Base-by-base conservation (phyloP, 2,329 filamentous ascomycete genomes). In the Penicillium griseofulvum region DNA sequence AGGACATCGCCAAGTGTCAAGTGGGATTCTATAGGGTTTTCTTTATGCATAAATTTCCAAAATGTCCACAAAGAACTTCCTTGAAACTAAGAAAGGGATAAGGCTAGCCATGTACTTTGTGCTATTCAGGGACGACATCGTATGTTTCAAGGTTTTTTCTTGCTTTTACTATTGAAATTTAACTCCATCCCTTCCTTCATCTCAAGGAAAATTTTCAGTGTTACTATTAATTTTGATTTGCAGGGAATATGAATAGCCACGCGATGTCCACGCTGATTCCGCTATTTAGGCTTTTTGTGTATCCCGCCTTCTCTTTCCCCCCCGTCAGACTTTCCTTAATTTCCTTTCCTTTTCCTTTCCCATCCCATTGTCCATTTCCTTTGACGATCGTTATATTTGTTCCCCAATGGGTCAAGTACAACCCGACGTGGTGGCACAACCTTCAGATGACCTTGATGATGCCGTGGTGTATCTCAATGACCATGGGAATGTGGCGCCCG, bases 391-490 rank as follows among this genome's bases (percentile, higher is more conserved):
- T 12, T 7, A 11, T n/a, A 16, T 39, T 39, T 12, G n/a, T 11
- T 8, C 2, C 11, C 16, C 6, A 16, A 64, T 63, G 62, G 57
- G 51, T 19, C 57, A 60, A 28, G 61, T 57, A 47, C 44, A 56
- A 31, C 33, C 54, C 10, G 43, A 57, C 16, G 29, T 49, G 22
- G 48, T 45, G 9, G 19, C 46, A 6, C 50, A 56, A 7, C 11
- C 39, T 8, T 16, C 45, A 5, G 47, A 58, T 31, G 34, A 52
- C 52, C 48, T 42, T 5, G 65, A 68, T 17, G 61, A 66, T 28
- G 65, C 62, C 2, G 62, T 59, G 24, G 38, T 52, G 11, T 68
- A 65, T 42, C 63, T 68, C 16, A 57, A 65, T 10, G 44, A 38
- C 9, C 63, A 67, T 38, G 34, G 28, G 9, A 38, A 48, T 48